Evolutionary conservation across 495 filamentous ascomycete genomes (phyloP), one percentile per base, ranked within the genome.

Genomic region (Mytilinidion resinicola): DNA sequence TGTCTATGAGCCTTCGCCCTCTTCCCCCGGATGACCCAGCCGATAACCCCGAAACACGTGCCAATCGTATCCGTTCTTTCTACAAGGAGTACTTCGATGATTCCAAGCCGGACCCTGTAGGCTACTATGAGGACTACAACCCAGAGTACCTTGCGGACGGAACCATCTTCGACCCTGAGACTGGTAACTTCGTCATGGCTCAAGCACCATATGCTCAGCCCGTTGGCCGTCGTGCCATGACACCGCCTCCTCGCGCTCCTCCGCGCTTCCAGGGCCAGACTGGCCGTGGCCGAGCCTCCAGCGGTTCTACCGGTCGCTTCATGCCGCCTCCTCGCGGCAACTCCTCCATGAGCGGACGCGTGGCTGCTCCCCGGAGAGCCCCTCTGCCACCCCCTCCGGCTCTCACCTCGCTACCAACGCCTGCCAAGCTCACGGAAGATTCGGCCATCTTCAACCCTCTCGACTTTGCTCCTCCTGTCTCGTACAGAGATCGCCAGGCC

Each of bases 11-110:
- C 25, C 81, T 95, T 66, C 86, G 95, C n/a, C 93, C 93, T 44
- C 80, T 98, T 36, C 93, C 93, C 4, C 90, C 90, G 51, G 88
- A 91, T 64, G 86, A 88, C 36, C 88, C 90, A n/a, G 71, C 78
- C 33, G 88, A 90, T 62, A 89, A 95, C 68, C 89, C 93, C 2
- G 93, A 97, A 74, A 83, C 92, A 73, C 83, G 93, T 69, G 93
- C 93, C 59, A 96, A 96, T 74, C 83, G 95, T 20, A 97, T 98
- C 62, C 83, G 93, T 63, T 97, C 95, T 21, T 98, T 98, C 76
- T 98, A 98, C 76, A 96, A 96, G 71, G 93, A 97, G 72, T 97
- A 97, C 72, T 98, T 98, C 60, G 93, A 98, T 53, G 91, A 96
- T 21, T 84, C 81, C 17, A 88, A 86, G 69, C 77, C 77, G 0